Conservation (phyloP, 2,329 filamentous ascomycete species). For the Cephalotrichum gorgonifer region DNA sequence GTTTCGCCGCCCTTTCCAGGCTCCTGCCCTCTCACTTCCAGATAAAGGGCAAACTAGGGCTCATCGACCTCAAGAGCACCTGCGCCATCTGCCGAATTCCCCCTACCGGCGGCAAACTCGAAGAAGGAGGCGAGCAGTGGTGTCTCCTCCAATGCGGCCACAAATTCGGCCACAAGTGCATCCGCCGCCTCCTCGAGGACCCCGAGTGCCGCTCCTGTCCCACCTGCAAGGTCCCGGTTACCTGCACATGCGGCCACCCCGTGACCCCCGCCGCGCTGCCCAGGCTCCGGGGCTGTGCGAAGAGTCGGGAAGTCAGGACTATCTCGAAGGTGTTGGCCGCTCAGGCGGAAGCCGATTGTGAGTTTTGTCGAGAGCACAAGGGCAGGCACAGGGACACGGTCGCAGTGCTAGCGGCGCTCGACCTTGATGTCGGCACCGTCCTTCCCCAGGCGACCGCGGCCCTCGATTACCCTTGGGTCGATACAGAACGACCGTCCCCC, state of each 20-base stretch:
- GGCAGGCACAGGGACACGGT: neutral
- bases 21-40: neutral
- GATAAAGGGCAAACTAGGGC: neutral
- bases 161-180: conserved; percentile 3
- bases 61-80: neutral
- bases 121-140: neutral
- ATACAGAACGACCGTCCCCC: too few species aligned
- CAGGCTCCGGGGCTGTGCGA: too few species aligned
- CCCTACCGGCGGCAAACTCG: neutral
- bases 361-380: neutral
- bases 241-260: conserved; percentile 1
- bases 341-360: neutral
- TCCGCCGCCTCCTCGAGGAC: neutral
- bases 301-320: neutral
- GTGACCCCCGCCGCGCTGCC: neutral
- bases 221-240: neutral
- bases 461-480: too few species aligned
- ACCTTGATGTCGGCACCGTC: neutral
- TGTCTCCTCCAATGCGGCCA: conserved; percentile 3
- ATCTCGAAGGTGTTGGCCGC: neutral
- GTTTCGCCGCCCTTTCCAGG: neutral
- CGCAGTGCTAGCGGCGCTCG: neutral
- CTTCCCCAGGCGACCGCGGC: neutral
- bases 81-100: neutral
- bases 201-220: neutral